Conservation (phyloP, 1,139 yeast genomes). For the Diutina pseudorugosa region DNA sequence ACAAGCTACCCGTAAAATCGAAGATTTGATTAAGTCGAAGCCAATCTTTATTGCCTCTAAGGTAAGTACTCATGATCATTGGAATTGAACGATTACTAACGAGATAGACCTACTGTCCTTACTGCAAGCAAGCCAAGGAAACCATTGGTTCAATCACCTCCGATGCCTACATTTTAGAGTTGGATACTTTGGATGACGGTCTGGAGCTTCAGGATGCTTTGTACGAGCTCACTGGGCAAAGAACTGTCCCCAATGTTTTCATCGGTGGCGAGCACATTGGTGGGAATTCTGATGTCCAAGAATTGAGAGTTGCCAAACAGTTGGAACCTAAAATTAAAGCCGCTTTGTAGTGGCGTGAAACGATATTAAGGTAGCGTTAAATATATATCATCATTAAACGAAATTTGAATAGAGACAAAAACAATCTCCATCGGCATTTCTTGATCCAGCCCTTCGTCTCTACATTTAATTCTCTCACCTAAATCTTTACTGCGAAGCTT, state of each 20-base stretch:
- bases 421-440: not conserved
- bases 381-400: not conserved
- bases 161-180: constrained; percentile 53
- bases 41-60: constrained; percentile 80
- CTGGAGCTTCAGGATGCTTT: constrained; percentile 66
- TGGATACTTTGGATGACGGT: constrained; percentile 38
- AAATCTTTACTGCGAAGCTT: not conserved
- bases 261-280: constrained; percentile 89
- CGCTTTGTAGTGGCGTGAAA: constrained; percentile 16
- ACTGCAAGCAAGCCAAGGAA: constrained; percentile 53
- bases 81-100: constrained; percentile 12
- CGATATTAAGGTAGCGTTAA: not conserved
- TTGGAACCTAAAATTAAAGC: constrained; percentile 28
- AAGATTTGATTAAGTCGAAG: constrained; percentile 51
- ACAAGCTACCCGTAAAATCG: constrained; percentile 38
- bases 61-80: constrained; percentile 10
- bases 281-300: constrained; percentile 81
- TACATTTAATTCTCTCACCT: not conserved
- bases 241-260: constrained; percentile 87
- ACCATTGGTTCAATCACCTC: constrained; percentile 39
- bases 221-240: constrained; percentile 69
- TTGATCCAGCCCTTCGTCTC: not conserved
- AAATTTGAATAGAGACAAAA: not conserved
- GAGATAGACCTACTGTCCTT: constrained; percentile 40
- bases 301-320: constrained; percentile 17